Evolutionary conservation across 192 early-diverging fungal species (phyloP), one percentile per base, ranked within the genome.

Genomic region (Paraglomus brasilianum): DNA sequence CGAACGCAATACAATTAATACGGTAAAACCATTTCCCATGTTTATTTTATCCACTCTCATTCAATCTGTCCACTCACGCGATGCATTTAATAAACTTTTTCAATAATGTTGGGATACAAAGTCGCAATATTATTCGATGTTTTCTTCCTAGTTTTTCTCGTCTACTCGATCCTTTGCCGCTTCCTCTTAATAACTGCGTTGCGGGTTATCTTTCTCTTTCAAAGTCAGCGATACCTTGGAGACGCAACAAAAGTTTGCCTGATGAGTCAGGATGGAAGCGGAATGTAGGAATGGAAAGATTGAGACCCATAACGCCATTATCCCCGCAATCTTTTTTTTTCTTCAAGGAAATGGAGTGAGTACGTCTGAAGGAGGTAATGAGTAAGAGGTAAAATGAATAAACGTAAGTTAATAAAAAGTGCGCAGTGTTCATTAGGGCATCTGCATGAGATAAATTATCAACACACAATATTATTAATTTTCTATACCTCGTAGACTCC

Each of bases 271-370:
- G 83, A 60, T 97, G 81, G 52, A 85, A 90, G 79, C 88, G 80
- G 80, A 95, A 91, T 71, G 92, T 92, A 62, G 80, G 82, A 24
- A 75, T 87, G 74, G 94, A 97, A 80, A 97, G 95, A 78, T 96
- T 93, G 51, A 95, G 81, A 74, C 97, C 93, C 97, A 98, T 98
- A 8, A 98, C 94, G 58, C 97, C 97, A 76, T 98, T 98, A 72
- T 98, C 95, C 14, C 97, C 97, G 66, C 97, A 81, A 36, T 97
- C 88, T 30, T 94, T 95, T 71, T 98, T 36, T 55, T 69, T 9
- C n/a, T n/a, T 46, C 8, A 11, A 41, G 43, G 4, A 53, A 8
- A 2, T 10, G 36, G 0, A 60, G 13, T 36, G 13, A 42, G 51
- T 13, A 55, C n/a, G 59, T 64, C n/a, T n/a, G n/a, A n/a, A n/a